phyloP scores from a whole-genome alignment of 2,329 filamentous ascomycete species.

The Rhynchosporium secalis region DNA sequence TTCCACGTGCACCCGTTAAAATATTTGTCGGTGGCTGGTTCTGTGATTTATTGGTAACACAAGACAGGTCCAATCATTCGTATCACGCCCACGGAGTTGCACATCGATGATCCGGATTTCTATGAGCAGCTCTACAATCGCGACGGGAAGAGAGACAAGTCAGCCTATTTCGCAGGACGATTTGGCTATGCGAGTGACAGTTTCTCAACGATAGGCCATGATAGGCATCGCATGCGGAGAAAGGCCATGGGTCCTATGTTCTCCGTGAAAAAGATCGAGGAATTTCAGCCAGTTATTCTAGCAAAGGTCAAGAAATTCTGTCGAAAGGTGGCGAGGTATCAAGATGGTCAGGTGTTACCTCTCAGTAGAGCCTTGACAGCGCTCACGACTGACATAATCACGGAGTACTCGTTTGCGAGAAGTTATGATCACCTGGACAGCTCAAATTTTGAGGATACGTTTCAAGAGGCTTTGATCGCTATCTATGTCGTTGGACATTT shows the following conservation, averaged over 20 bases:
- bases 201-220: conserved; percentile 25
- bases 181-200: conserved; percentile 21
- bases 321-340: conserved; percentile 10
- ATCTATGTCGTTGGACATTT: conserved; percentile 18
- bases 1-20: not conserved
- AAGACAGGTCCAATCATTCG: conserved; percentile 32
- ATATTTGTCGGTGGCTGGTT: conserved; percentile 16
- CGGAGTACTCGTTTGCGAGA: conserved; percentile 33
- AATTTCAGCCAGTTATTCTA: conserved; percentile 23
- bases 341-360: conserved; percentile 16
- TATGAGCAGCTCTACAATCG: conserved; percentile 32
- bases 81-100: conserved; percentile 37
- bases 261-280: conserved; percentile 22
- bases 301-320: conserved; percentile 26
- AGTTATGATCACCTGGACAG: conserved; percentile 20
- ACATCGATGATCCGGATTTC: conserved; percentile 37
- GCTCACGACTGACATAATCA: conserved; percentile 35
- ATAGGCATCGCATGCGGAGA: conserved; percentile 28
- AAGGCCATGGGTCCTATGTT: conserved; percentile 28
- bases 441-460: conserved; percentile 14
- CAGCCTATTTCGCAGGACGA: conserved; percentile 14
- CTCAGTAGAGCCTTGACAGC: conserved; percentile 13
- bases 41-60: conserved; percentile 8
- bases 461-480: conserved; percentile 18
- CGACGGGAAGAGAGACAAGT: conserved; percentile 25